Evolutionary conservation across 306 rosid genomes (phyloP).

Genomic region (Biancaea sappan): DNA sequence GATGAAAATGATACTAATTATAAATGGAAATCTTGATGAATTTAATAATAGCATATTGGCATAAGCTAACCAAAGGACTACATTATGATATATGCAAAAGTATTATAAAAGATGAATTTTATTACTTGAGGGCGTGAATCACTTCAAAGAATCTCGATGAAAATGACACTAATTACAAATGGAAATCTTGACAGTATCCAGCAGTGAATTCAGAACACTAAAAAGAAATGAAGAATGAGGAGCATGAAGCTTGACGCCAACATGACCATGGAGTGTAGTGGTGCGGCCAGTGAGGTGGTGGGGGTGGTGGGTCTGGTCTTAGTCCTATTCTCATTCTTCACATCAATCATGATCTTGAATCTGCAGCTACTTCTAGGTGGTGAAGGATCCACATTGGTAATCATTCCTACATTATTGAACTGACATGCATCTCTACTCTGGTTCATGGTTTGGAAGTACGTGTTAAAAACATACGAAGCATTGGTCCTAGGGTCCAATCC

Average conservation of each 20-base stretch:
- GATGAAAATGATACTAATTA: background rate
- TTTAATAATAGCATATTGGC: no score
- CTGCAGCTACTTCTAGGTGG: slow-evolving; percentile 56
- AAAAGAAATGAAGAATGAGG: background rate
- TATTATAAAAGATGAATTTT: no score
- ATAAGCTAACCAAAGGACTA: no score
- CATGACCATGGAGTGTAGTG: slow-evolving; percentile 28
- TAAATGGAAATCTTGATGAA: background rate
- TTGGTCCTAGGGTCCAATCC: slow-evolving; percentile 57
- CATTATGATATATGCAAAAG: no score
- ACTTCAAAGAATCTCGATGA: no score
- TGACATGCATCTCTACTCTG: slow-evolving; percentile 65
- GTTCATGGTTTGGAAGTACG: slow-evolving; percentile 75
- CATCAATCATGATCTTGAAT: slow-evolving; percentile 85
- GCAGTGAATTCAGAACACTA: background rate
- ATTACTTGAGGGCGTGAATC: no score
- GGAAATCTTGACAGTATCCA: background rate
- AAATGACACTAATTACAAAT: background rate
- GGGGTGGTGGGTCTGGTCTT: slow-evolving; percentile 21
- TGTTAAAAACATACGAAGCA: slow-evolving; percentile 85
- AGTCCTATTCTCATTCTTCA: slow-evolving; percentile 44
- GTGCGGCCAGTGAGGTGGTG: slow-evolving; percentile 38
- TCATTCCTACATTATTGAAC: slow-evolving; percentile 47
- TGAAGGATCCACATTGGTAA: slow-evolving; percentile 62
- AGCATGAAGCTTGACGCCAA: slow-evolving; percentile 41